Evolutionary conservation across 768 basidiomycete species (phyloP).

Genomic region (Auricularia cornea): DNA sequence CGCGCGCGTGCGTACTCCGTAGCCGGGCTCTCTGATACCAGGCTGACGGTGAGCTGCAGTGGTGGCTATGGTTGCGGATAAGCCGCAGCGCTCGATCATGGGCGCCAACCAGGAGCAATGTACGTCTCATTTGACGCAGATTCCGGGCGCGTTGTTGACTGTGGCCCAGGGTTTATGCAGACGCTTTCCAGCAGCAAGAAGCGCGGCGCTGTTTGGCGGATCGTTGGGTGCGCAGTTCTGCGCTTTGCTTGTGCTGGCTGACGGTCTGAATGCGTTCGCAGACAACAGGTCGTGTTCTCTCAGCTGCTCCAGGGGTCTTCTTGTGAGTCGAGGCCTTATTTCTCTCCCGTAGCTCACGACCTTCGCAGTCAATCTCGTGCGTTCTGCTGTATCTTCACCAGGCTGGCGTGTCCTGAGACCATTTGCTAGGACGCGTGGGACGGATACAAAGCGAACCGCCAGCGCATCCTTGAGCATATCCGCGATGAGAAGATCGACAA

Average conservation of each 20-base stretch:
- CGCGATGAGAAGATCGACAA: slow-evolving; percentile 43
- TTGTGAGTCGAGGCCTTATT: slow-evolving; percentile 22
- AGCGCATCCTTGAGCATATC: slow-evolving; percentile 44
- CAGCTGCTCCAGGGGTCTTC: slow-evolving; percentile 33
- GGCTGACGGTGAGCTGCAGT: slow-evolving; percentile 22
- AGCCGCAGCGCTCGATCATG: slow-evolving; percentile 44
- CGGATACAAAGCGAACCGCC: slow-evolving; percentile 48
- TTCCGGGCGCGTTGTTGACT: background rate
- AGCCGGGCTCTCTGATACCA: background rate
- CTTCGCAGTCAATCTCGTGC: slow-evolving; percentile 18
- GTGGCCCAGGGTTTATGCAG: slow-evolving; percentile 36
- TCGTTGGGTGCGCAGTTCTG: slow-evolving; percentile 34
- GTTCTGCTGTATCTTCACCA: slow-evolving; percentile 5
- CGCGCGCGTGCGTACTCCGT: slow-evolving; percentile 2
- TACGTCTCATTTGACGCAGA: slow-evolving; percentile 12
- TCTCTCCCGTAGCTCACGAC: background rate
- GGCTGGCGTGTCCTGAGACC: background rate
- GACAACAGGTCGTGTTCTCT: slow-evolving; percentile 51
- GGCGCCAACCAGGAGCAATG: slow-evolving; percentile 48
- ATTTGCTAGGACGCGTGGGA: slow-evolving; percentile 46
- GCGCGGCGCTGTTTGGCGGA: slow-evolving; percentile 45
- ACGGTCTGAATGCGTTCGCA: slow-evolving; percentile 10
- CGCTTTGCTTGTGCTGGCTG: background rate
- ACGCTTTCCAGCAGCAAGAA: slow-evolving; percentile 37
- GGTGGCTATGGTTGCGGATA: slow-evolving; percentile 35